Conservation (phyloP, 2,329 filamentous ascomycete species). For the Botryotinia narcissicola region DNA sequence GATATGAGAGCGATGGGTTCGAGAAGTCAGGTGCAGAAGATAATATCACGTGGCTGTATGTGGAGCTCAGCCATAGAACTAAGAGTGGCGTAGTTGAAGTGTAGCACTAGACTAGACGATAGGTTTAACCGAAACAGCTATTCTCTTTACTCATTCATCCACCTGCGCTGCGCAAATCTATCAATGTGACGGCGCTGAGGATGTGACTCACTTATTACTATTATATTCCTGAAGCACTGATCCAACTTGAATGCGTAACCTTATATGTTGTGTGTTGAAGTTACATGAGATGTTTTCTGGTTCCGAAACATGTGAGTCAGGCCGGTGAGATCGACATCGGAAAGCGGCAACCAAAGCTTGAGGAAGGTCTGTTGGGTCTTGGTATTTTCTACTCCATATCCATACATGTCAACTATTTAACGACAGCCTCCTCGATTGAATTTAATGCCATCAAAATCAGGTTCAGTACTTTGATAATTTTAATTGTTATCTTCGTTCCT, state of each 20-base stretch:
- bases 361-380: not conserved
- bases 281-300: not conserved
- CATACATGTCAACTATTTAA: not conserved
- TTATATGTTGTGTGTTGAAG: not conserved
- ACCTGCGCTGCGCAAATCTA: not conserved
- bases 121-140: not conserved
- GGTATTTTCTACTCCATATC: not conserved
- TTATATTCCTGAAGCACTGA: not conserved
- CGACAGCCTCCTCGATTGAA: not conserved
- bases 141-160: not conserved
- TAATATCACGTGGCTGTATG: not conserved
- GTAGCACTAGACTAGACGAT: not conserved
- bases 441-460: not conserved
- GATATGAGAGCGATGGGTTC: not conserved
- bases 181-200: not conserved
- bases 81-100: not conserved
- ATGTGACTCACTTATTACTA: not conserved
- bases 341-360: not conserved
- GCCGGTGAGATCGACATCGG: not conserved
- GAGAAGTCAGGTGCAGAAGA: not conserved
- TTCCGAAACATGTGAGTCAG: constrained; percentile 6
- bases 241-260: not conserved
- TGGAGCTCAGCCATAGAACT: not conserved
- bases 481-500: not conserved
- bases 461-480: not conserved